Percentiles rank a stretch among this genome's conserved stretches.
phyloP scores from a whole-genome alignment of 2,329 filamentous ascomycete genomes.

The Biscogniauxia marginata region DNA sequence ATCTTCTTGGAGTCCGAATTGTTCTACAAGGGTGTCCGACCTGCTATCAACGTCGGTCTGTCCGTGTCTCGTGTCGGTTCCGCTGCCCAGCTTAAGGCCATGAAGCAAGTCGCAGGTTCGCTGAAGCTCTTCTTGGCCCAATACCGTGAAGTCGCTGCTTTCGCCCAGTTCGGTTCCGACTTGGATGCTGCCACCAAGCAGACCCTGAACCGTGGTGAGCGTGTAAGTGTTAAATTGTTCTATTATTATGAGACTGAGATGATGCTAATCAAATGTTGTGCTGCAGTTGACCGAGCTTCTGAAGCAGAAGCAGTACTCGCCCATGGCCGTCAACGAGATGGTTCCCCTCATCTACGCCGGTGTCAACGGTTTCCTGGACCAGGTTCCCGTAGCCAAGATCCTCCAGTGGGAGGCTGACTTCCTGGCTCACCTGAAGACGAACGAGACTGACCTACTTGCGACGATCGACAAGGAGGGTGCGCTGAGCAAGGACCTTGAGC shows the following conservation, averaged over 20 bases:
- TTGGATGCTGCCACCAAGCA: constrained; percentile 98
- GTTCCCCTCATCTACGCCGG: constrained; percentile 98
- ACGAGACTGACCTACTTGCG: constrained; percentile 79
- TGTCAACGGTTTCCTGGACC: constrained; percentile 96
- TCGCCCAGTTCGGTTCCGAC: constrained; percentile 99
- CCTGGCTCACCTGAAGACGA: constrained; percentile 86
- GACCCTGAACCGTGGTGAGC: constrained; percentile 96
- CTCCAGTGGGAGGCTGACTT: constrained; percentile 93
- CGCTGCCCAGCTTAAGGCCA: constrained; percentile 99
- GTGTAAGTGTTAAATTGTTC: constrained; percentile 59
- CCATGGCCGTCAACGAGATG: constrained; percentile 99
- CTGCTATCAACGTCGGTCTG: constrained; percentile 99
- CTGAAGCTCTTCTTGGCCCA: constrained; percentile 99
- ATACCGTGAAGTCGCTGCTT: constrained; percentile 99
- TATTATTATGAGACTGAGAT: neutral
- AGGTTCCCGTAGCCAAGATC: constrained; percentile 85
- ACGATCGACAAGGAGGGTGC: constrained; percentile 95
- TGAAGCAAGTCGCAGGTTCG: constrained; percentile 99
- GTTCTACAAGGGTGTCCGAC: constrained; percentile 99
- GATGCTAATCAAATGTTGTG: constrained; percentile 14
- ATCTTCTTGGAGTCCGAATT: constrained; percentile 99
- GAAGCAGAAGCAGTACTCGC: constrained; percentile 99
- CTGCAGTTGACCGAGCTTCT: constrained; percentile 84
- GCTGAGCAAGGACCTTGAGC: constrained; percentile 91
- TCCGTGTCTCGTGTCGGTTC: constrained; percentile 99